Evolutionary conservation across 2,329 filamentous ascomycete genomes (phyloP), one percentile per base, ranked within the genome.

Genomic region (Akanthomyces uredinophilus): DNA sequence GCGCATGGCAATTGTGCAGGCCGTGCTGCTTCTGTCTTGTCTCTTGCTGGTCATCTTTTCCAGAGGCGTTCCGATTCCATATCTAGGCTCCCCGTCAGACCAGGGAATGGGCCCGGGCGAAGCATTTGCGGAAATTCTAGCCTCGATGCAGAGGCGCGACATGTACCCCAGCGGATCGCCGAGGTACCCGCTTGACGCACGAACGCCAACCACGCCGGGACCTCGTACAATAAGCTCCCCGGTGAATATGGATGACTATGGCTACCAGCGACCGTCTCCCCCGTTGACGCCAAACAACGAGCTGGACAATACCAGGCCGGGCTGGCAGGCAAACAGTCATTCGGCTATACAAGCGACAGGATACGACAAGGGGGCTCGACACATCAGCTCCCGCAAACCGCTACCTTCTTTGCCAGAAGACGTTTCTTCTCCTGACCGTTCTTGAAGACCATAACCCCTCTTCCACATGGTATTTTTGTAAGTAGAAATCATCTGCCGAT

Each of bases 1-100:
- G 76, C 85, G 94, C 64, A 96, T 98, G 87, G 91, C 91, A 5
- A 95, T 98, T 63, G 85, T 96, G 39, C 95, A 98, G 74, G 92
- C 90, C 51, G 85, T 96, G 5, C 82, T 99, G 10, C 83, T 98
- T 6, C 83, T 98, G 0, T 86, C 94, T 51, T 96, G 92, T 68
- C 84, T 99, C 11, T 87, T 90, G 0, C 82, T 99, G 1, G 91
- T 97, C 24, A 87, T 98, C 43, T 97, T 98, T 72, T 86, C 84
- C 14, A 77, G 84, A 27, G 80, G 82, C 18, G 75, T 80, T 5
- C 74, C 76, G 20, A 67, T 75, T 3, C 70, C 73, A 1, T 73
- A 74, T 46, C 63, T 75, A 11, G 68, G 67, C 0, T 68, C 73
- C 6, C 61, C 71, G 3, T 63, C 68, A 5, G 74, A 75, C 16